phyloP scores from a whole-genome alignment of 2,329 filamentous ascomycete genomes.

The Colletotrichum sp. region DNA sequence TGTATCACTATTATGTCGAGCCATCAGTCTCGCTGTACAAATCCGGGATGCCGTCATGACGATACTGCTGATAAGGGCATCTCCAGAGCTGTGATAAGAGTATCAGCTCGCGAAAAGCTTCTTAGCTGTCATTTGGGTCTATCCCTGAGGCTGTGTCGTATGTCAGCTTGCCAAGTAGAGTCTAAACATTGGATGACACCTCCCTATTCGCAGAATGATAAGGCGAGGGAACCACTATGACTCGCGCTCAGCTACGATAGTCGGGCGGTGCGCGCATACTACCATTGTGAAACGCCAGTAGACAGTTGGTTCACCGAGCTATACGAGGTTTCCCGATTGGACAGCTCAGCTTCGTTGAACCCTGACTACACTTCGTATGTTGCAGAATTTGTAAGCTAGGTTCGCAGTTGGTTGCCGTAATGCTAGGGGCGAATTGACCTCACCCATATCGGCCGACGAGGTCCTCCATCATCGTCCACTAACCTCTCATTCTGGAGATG shows the following conservation, averaged over 20 bases:
- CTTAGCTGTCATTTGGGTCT: background rate
- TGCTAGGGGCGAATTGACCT: background rate
- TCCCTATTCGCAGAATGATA: background rate
- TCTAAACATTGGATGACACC: background rate
- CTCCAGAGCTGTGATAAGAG: background rate
- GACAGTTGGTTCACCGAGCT: background rate
- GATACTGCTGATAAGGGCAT: background rate
- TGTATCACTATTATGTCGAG: background rate
- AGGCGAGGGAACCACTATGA: background rate
- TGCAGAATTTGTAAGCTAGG: background rate
- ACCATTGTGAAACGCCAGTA: background rate
- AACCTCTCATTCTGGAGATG: background rate
- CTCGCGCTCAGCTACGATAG: background rate
- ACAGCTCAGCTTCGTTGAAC: background rate
- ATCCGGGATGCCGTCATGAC: background rate
- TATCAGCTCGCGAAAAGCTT: background rate
- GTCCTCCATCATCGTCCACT: background rate
- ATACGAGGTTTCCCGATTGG: background rate
- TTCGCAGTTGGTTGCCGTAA: background rate
- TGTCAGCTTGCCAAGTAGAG: background rate
- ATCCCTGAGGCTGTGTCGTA: background rate
- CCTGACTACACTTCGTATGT: background rate
- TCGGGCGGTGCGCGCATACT: background rate
- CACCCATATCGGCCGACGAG: background rate
- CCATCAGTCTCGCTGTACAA: background rate